A percentile compares a stretch with the other conserved stretches of the same genome.
Evolutionary conservation across 129 eudicot species (phyloP).

Genomic region (Glebionis coronaria): DNA sequence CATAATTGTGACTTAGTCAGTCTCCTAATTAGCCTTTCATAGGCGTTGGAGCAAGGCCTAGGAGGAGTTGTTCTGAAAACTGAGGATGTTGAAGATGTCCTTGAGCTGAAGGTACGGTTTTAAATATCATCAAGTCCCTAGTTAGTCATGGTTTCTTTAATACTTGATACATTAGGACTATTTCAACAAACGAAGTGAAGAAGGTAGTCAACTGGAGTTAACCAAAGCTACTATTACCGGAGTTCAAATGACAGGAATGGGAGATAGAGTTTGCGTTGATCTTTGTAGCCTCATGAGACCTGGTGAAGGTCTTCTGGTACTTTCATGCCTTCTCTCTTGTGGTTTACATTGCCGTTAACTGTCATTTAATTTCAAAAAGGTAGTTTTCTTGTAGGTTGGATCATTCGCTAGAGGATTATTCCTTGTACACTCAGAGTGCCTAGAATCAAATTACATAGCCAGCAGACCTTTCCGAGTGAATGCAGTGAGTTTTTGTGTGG

Average conservation of each 20-base stretch:
- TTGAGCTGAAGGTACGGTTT: constrained; percentile 67
- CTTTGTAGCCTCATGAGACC: constrained; percentile 91
- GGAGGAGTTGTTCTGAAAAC: constrained; percentile 92
- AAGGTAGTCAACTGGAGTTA: constrained; percentile 57
- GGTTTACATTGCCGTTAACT: neutral
- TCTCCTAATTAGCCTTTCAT: constrained; percentile 30
- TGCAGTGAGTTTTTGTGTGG: constrained; percentile 59
- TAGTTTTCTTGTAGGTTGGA: constrained; percentile 58
- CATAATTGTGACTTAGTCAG: neutral
- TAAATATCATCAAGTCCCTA: neutral
- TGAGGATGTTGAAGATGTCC: constrained; percentile 62
- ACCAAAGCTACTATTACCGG: constrained; percentile 66
- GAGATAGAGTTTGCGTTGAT: constrained; percentile 97
- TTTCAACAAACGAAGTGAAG: constrained; percentile 63
- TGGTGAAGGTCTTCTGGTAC: constrained; percentile 98
- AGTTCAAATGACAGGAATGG: constrained; percentile 84
- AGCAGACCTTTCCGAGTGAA: constrained; percentile 98
- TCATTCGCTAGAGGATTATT: constrained; percentile 95
- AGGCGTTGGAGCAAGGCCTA: constrained; percentile 92
- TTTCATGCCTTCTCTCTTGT: constrained; percentile 11
- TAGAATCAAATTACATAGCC: constrained; percentile 85
- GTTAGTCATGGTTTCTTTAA: constrained; percentile 24
- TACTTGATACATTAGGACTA: constrained; percentile 54
- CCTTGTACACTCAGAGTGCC: constrained; percentile 96
- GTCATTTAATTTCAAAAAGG: constrained; percentile 12